These are phyloP conservation scores for Nelumbo lutea DNA, from an alignment of 164 flowering plant genomes.

Conservation along the genomic window DNA sequence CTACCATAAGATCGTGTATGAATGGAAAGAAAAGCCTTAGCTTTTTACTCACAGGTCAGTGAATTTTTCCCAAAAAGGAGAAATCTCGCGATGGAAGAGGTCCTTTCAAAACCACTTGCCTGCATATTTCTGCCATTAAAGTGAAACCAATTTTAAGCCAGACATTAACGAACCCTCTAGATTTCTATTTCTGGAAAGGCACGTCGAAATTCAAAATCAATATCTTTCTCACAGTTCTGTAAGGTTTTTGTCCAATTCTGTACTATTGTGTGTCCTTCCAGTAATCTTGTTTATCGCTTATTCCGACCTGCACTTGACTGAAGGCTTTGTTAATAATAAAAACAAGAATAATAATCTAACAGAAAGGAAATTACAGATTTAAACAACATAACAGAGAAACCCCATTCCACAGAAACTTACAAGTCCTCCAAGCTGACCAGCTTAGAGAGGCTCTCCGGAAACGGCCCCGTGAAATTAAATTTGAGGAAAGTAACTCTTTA, in stretches of 20 bases:
- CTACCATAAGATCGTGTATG: background rate
- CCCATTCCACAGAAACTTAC: slow-evolving; percentile 46
- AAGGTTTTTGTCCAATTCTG: slow-evolving; percentile 49
- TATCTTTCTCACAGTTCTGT: slow-evolving; percentile 42
- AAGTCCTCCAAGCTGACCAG: too few relatives aligned
- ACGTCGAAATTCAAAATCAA: background rate
- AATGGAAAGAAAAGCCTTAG: slow-evolving; percentile 3
- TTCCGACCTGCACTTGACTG: slow-evolving; percentile 45
- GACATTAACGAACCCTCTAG: too few relatives aligned
- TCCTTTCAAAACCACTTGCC: slow-evolving; percentile 59
- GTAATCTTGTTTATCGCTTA: slow-evolving; percentile 54
- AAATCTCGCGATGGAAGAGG: slow-evolving; percentile 62
- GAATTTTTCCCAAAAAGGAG: slow-evolving; percentile 36
- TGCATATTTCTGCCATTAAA: slow-evolving; percentile 70
- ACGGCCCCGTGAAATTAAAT: slow-evolving; percentile 40
- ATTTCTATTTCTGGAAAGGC: background rate
- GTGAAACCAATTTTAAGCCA: too few relatives aligned
- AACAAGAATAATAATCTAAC: background rate
- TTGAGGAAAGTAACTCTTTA: slow-evolving; percentile 41
- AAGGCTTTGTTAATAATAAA: background rate
- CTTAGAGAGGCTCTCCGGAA: slow-evolving; percentile 33
- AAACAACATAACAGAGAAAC: slow-evolving; percentile 3
- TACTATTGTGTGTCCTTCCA: slow-evolving; percentile 51
- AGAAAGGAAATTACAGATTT: background rate
- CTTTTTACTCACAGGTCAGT: slow-evolving; percentile 45